Evolutionary conservation across 192 early-diverging fungal genomes (phyloP), one percentile per base, ranked within the genome.

Genomic region (Linnemannia exigua): DNA sequence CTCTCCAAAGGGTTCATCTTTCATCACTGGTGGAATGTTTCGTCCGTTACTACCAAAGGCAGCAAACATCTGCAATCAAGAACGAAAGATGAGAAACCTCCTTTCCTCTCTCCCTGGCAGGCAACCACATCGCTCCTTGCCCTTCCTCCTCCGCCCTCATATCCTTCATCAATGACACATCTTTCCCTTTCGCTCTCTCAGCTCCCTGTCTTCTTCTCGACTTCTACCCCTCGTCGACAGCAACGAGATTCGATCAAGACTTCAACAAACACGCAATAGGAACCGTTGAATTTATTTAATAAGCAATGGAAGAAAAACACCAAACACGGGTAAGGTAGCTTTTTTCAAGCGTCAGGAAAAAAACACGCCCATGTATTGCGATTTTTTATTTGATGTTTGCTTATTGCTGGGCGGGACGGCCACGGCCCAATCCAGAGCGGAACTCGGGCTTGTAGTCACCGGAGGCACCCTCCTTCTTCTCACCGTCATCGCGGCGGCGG

Each of bases 381-480:
- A 44, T 44, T 67, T 66, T 72, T 75, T 68, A 61, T 61, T 77
- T 72, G 41, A 9, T 44, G 41, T 44, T 44, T 44, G 75, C 84
- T 86, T 86, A 86, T 79, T 75, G 74, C 74, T 80, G 84, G 79
- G 84, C 73, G 61, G 86, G 87, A 88, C 88, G 82, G 79, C 96
- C 94, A 92, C 96, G 95, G 89, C 96, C 96, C 87, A 97, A 92
- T 87, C 96, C 95, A 91, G 95, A 95, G 91, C 96, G 95, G 96
- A 99, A 99, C 91, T 98, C 97, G 78, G 98, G 98, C 89, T 95
- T 94, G 93, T 95, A 99, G 91, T 96, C 94, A 83, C 96, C 96
- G 79, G 95, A 93, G 79, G 96, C 95, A 77, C 94, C 95, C 89
- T 98, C 97, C 95, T 98, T 98, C 93, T 95, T 95, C 88, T 92